A percentile compares a stretch with the other conserved stretches of the same genome.
phyloP scores from a whole-genome alignment of 768 basidiomycete species.

The Termitomyces sp. region DNA sequence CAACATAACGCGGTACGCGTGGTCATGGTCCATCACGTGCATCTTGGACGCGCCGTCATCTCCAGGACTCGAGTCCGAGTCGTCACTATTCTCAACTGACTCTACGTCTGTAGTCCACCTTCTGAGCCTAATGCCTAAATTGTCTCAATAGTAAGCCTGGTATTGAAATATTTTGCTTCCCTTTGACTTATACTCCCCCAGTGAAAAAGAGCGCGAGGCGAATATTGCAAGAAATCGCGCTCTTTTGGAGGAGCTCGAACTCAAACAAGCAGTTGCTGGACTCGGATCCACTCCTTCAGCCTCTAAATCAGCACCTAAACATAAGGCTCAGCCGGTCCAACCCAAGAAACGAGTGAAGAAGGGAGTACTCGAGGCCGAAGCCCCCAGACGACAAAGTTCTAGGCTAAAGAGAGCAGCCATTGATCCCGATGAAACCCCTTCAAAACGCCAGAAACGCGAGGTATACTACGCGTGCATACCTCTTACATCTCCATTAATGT shows the following conservation, averaged over 20 bases:
- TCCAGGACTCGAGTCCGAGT: too few relatives aligned
- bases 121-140: slow-evolving; percentile 33
- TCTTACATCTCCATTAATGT: background rate
- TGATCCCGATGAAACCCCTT: slow-evolving; percentile 65
- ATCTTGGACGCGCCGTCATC: background rate
- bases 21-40: background rate
- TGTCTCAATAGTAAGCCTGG: slow-evolving; percentile 50
- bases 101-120: background rate
- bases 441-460: slow-evolving; percentile 65
- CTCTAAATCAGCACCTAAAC: slow-evolving; percentile 30
- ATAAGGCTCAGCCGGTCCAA: slow-evolving; percentile 62
- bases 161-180: background rate
- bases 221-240: slow-evolving; percentile 82
- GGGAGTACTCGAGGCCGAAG: slow-evolving; percentile 40
- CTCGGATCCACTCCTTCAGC: slow-evolving; percentile 46
- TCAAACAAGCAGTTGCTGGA: slow-evolving; percentile 52
- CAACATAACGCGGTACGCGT: too few relatives aligned
- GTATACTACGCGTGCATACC: slow-evolving; percentile 26
- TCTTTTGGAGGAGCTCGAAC: slow-evolving; percentile 68
- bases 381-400: slow-evolving; percentile 65
- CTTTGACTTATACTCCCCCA: slow-evolving; percentile 14
- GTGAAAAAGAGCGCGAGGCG: slow-evolving; percentile 72
- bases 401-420: slow-evolving; percentile 48
- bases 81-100: too few relatives aligned
- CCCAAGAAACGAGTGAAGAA: slow-evolving; percentile 55